A percentile compares a stretch with the other conserved stretches of the same genome.
phyloP scores from a whole-genome alignment of 2,329 filamentous ascomycete species.

The Sporothrix inflata region DNA sequence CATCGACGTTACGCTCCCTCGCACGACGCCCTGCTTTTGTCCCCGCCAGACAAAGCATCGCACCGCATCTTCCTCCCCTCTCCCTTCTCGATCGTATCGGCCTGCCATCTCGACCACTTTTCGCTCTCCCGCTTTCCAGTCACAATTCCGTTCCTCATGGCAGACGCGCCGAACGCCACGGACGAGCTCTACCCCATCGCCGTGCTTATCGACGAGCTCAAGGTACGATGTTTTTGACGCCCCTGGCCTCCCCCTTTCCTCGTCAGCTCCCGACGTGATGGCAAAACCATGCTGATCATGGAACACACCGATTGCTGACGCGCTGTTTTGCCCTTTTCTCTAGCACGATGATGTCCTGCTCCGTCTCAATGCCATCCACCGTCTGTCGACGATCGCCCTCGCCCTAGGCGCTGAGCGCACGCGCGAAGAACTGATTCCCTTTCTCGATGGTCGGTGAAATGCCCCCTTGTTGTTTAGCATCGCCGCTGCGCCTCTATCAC shows the following conservation, averaged over 20 bases:
- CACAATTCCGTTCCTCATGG: conserved; percentile 63
- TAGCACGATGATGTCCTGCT: conserved; percentile 98
- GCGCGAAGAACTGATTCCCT: conserved; percentile 97
- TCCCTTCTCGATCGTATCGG: neutral
- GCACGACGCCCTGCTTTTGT: conserved; percentile 17
- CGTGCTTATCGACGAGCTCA: conserved; percentile 98
- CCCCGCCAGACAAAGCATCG: conserved; percentile 15
- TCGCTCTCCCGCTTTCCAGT: neutral
- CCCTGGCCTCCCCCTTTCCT: neutral
- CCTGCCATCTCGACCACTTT: neutral
- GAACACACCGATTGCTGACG: conserved; percentile 26
- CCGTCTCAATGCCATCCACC: conserved; percentile 96
- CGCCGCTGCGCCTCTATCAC: neutral
- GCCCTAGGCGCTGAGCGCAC: conserved; percentile 95
- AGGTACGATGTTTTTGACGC: conserved; percentile 63
- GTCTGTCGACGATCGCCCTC: conserved; percentile 96
- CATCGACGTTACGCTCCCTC: conserved; percentile 10
- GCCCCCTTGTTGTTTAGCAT: conserved; percentile 20
- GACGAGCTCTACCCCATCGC: conserved; percentile 99
- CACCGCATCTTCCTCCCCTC: neutral
- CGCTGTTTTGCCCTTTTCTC: conserved; percentile 25
- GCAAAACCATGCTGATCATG: too few relatives aligned
- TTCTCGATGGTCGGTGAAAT: conserved; percentile 82
- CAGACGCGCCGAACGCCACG: conserved; percentile 83
- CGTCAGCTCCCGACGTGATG: too few relatives aligned